Base-by-base conservation (phyloP, 805 yeast species). In the Candida hispaniensis region DNA sequence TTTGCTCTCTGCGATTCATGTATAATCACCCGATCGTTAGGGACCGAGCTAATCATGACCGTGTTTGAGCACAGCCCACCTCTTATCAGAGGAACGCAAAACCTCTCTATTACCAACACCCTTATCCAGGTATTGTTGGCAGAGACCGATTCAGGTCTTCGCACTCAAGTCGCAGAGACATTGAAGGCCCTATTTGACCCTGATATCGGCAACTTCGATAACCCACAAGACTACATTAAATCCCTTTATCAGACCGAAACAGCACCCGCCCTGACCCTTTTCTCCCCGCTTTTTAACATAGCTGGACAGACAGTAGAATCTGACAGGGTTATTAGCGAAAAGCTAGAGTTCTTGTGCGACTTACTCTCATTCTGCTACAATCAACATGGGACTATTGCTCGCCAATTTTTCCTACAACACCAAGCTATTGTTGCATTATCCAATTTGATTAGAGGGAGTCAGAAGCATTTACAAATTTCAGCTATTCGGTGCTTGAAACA, bases 161-260 rank as follows among this genome's bases (percentile, higher is more conserved):
- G 79, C 49, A 71, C 79, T 5, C 95, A 85, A 53, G 79, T 86
- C 0, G 74, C 71, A 43, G 95, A 85, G 55, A 93, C 94, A 1
- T 56, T 86, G 30, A 75, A 75, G 50, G 73, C 75, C 2, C 55
- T 86, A 19, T 60, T 86, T 9, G 86, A 79, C 48, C 75, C 81
- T 1, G 57, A 47, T 2, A 12, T 30, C 4, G 30, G 26, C 14
- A n/a, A n/a, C n/a, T n/a, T n/a, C n/a, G 34, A 18, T 4, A 16
- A 21, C 5, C 28, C 32, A 2, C 30, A 34, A 13, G 18, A 7
- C 30, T 34, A 34, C 20, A 26, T 34, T 18, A 18, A 26, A 4
- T 26, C 19, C 12, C 14, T 34, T 2, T 34, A 34, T 25, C 11
- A 33, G 9, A n/a, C n/a, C n/a, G n/a, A n/a, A n/a, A n/a, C n/a